Base-by-base conservation (phyloP, 768 basidiomycete species). In the Russula sp. region DNA sequence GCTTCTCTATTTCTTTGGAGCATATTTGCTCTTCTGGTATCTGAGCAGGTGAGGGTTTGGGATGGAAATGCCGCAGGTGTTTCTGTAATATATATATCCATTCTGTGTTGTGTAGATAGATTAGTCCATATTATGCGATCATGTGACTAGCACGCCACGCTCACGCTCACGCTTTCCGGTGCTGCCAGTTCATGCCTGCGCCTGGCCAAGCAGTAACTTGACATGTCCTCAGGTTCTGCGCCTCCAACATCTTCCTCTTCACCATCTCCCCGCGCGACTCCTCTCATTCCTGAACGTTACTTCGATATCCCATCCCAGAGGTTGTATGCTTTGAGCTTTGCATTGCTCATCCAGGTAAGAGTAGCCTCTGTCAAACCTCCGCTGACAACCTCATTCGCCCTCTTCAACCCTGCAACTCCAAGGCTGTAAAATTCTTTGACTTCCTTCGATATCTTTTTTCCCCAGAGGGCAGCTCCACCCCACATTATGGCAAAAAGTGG, bases 361-460 rank as follows among this genome's bases (percentile, higher is more conserved):
- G 54, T 29, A 29, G 32, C 51, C 20, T 42, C 38, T 29, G 41
- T 54, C 38, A 39, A 39, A 5, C 1, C 20, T 38, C 29, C 49
- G n/a, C 45, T 32, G 18, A 25, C 35, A 38, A 8, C 36, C 22
- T 11, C 14, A 52, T 47, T 54, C n/a, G 53, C 36, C 35, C 14
- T 41, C 20, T 8, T 42, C 42, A n/a, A 35, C 58, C 25, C 39
- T 48, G 34, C 32, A 20, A 39, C 35, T 20, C 18, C 7, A 56
- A 94, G 91, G 82, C 88, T 32, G 77, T 89, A 65, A 96, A 96
- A 77, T 57, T 84, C 3, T 73, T 89, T 60, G 90, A 94, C 71
- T 79, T 89, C 54, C 62, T 88, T 20, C 78, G 79, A 67, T 82
- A 75, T 51, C 70, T 82, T 57, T 70, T 86, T 61, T 73, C 80